Conservation (phyloP, 208 protist genomes). For the Trypanosomatidae sp. region DNA sequence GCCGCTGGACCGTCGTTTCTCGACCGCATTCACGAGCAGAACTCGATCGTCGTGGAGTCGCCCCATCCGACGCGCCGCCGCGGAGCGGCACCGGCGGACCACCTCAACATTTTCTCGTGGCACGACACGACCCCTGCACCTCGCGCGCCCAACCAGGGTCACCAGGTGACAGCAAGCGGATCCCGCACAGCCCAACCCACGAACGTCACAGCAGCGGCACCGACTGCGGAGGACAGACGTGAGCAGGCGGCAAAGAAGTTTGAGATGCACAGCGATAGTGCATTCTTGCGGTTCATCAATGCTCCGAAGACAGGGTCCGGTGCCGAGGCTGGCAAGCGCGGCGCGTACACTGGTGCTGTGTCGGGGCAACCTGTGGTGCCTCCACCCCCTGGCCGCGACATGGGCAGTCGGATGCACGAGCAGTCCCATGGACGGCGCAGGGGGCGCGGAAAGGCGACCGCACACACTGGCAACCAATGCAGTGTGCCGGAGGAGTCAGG, state of each 20-base stretch:
- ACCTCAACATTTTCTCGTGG: slow-evolving; percentile 82
- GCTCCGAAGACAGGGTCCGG: not conserved
- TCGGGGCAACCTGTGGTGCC: not conserved
- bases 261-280: slow-evolving; percentile 39
- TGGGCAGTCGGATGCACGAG: slow-evolving; percentile 33
- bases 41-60: slow-evolving; percentile 7
- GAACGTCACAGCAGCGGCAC: not conserved
- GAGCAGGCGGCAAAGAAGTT: slow-evolving; percentile 51
- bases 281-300: slow-evolving; percentile 80
- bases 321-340: not conserved
- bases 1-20: slow-evolving; percentile 44
- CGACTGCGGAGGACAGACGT: slow-evolving; percentile 27
- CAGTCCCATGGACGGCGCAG: slow-evolving; percentile 10
- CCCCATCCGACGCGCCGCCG: slow-evolving; percentile 15
- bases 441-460: slow-evolving; percentile 11
- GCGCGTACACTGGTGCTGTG: not conserved
- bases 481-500: slow-evolving; percentile 11
- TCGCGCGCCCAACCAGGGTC: not conserved
- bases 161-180: slow-evolving; percentile 3
- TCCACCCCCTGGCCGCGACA: slow-evolving; percentile 6
- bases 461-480: not conserved
- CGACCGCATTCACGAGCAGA: slow-evolving; percentile 49
- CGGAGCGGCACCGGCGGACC: slow-evolving; percentile 27
- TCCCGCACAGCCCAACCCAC: slow-evolving; percentile 9
- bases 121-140: slow-evolving; percentile 19